phyloP scores from a whole-genome alignment of 768 basidiomycete genomes.

The Austroboletus eburneus region DNA sequence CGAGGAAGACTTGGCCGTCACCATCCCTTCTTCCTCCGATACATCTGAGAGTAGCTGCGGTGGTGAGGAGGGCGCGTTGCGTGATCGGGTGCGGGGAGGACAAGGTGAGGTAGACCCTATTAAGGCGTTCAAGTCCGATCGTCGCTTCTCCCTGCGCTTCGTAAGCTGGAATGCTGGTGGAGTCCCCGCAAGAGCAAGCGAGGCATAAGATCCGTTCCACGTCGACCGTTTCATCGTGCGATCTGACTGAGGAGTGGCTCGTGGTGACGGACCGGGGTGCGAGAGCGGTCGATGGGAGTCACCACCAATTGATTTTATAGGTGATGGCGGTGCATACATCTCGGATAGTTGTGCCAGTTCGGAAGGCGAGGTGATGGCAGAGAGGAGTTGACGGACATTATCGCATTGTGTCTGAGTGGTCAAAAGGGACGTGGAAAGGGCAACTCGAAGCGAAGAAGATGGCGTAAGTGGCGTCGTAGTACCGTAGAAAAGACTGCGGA shows the following conservation, averaged over 20 bases:
- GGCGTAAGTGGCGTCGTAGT: constrained; percentile 35
- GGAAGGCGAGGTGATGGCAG: constrained; percentile 67
- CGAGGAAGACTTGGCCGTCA: constrained; percentile 17
- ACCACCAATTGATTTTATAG: constrained; percentile 29
- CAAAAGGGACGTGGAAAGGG: constrained; percentile 69
- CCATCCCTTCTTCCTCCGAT: constrained; percentile 35
- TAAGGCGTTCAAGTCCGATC: constrained; percentile 51
- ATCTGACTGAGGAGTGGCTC: constrained; percentile 12
- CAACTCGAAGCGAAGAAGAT: constrained; percentile 48
- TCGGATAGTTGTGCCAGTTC: constrained; percentile 76
- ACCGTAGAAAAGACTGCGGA: constrained; percentile 35
- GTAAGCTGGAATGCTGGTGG: constrained; percentile 39
- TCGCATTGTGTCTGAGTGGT: constrained; percentile 79
- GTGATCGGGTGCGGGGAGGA: constrained; percentile 25
- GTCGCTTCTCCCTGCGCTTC: constrained; percentile 48
- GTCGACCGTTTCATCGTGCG: constrained; percentile 56
- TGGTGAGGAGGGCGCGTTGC: constrained; percentile 41
- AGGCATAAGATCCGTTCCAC: constrained; percentile 68
- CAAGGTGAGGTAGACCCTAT: constrained; percentile 31
- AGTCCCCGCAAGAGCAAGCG: constrained; percentile 45
- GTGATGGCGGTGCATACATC: constrained; percentile 85
- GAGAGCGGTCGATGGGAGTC: constrained; percentile 44
- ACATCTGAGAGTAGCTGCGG: constrained; percentile 32
- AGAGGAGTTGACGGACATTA: constrained; percentile 72
- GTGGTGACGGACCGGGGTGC: constrained; percentile 31